Evolutionary conservation across 2,329 filamentous ascomycete species (phyloP).

Genomic region (Pseudonectria foliicola): DNA sequence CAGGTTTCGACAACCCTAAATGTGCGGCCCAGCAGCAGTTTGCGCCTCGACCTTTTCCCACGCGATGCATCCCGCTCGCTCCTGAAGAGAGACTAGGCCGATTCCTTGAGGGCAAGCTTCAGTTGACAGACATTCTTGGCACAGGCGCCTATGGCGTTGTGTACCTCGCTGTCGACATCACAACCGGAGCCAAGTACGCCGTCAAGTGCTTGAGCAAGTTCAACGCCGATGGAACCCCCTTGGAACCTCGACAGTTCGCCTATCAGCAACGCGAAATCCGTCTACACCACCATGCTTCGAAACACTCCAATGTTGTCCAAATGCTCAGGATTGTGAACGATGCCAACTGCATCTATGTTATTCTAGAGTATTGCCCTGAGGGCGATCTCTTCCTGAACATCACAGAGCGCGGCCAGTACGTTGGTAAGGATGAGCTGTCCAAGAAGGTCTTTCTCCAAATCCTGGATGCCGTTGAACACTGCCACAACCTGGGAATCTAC

Average conservation of each 20-base stretch:
- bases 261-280: conserved; percentile 93
- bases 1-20: conserved; percentile 44
- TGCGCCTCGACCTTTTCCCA: conserved; percentile 32
- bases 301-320: conserved; percentile 88
- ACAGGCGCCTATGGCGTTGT: conserved; percentile 96
- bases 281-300: conserved; percentile 81
- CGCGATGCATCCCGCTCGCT: conserved; percentile 48
- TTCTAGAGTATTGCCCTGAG: conserved; percentile 94
- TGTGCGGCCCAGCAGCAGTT: conserved; percentile 34
- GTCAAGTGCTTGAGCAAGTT: conserved; percentile 96
- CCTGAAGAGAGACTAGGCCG: conserved; percentile 84
- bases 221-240: conserved; percentile 59
- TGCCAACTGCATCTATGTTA: conserved; percentile 87
- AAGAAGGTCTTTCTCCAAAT: conserved; percentile 89
- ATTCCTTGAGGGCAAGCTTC: conserved; percentile 73
- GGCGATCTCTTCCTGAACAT: conserved; percentile 97
- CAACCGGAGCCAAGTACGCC: conserved; percentile 75
- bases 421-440: conserved; percentile 84
- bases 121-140: conserved; percentile 79
- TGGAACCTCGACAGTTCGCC: conserved; percentile 78
- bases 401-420: conserved; percentile 87
- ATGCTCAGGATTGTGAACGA: conserved; percentile 91
- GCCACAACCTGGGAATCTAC: conserved; percentile 89
- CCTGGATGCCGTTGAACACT: conserved; percentile 91
- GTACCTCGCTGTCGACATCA: conserved; percentile 80